Percentiles rank a stretch among this genome's conserved stretches.
Evolutionary conservation across 257 asterid species (phyloP).

Genomic region (Solanum appendiculatum): DNA sequence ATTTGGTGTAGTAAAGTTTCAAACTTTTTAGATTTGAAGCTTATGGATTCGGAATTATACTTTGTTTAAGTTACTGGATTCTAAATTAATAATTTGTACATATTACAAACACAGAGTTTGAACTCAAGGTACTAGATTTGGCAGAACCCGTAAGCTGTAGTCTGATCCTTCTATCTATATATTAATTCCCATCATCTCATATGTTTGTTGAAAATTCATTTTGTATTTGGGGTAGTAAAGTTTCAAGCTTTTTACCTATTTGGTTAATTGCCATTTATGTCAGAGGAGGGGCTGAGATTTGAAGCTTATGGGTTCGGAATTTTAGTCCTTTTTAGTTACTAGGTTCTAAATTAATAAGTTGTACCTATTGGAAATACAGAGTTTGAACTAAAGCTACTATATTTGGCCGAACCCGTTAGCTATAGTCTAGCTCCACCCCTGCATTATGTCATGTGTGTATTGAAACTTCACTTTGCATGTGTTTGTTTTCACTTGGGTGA

Average conservation of each 20-base stretch:
- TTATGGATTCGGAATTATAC: background rate
- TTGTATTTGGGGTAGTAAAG: background rate
- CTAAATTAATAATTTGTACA: background rate
- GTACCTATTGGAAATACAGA: background rate
- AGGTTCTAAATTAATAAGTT: background rate
- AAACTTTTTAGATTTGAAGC: background rate
- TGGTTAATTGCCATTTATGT: background rate
- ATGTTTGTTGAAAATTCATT: background rate
- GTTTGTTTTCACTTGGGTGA: background rate
- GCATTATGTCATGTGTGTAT: background rate
- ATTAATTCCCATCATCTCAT: background rate
- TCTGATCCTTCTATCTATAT: background rate
- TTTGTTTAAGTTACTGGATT: background rate
- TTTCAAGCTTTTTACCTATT: background rate
- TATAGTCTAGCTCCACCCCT: background rate
- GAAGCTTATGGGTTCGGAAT: background rate
- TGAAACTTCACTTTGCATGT: background rate
- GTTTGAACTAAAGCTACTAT: background rate
- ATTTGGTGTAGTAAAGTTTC: background rate
- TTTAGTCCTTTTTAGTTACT: background rate
- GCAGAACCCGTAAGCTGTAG: background rate
- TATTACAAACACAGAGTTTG: background rate
- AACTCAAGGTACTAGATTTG: background rate
- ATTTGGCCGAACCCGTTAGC: background rate
- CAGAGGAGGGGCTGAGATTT: background rate